Evolutionary conservation across 345 rosid species (phyloP).

Genomic region (Draba incana): DNA sequence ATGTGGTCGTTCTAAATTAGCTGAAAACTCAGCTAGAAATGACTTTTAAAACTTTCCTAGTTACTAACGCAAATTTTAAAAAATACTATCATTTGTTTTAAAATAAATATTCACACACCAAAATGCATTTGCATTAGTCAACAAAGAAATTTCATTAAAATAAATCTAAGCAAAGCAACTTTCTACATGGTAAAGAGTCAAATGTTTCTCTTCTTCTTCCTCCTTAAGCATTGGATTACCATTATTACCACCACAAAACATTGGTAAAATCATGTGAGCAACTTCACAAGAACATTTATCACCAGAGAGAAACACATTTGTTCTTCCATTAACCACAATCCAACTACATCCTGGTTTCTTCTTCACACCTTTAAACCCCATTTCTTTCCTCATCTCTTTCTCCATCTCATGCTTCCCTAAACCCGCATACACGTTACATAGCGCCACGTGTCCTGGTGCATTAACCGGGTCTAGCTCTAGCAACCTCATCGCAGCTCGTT

Average conservation of each 20-base stretch:
- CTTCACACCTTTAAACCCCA: conserved; percentile 75
- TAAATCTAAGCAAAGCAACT: too few species aligned
- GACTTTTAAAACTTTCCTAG: too few species aligned
- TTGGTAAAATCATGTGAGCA: conserved; percentile 44
- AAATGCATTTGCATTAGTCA: too few species aligned
- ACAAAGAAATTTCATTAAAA: too few species aligned
- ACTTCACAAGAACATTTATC: conserved; percentile 48
- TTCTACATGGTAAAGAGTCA: background rate
- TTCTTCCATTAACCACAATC: conserved; percentile 60
- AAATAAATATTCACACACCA: too few species aligned
- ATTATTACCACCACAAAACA: conserved; percentile 31
- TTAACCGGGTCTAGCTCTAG: conserved; percentile 69
- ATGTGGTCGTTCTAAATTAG: conserved; percentile 6
- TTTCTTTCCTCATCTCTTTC: conserved; percentile 63
- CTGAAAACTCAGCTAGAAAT: too few species aligned
- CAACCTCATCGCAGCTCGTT: conserved; percentile 51
- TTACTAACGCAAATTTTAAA: too few species aligned
- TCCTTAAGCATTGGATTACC: conserved; percentile 22
- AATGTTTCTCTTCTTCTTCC: conserved; percentile 18
- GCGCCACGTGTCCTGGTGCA: conserved; percentile 66
- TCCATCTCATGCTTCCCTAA: conserved; percentile 56
- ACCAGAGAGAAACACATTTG: conserved; percentile 61
- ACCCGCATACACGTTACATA: conserved; percentile 69
- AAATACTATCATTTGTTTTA: too few species aligned
- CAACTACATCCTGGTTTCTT: conserved; percentile 87